A percentile compares a stretch with the other conserved stretches of the same genome.
These are phyloP conservation scores for Boletus speciosus DNA, from an alignment of 768 basidiomycete species.

Conservation along the genomic window DNA sequence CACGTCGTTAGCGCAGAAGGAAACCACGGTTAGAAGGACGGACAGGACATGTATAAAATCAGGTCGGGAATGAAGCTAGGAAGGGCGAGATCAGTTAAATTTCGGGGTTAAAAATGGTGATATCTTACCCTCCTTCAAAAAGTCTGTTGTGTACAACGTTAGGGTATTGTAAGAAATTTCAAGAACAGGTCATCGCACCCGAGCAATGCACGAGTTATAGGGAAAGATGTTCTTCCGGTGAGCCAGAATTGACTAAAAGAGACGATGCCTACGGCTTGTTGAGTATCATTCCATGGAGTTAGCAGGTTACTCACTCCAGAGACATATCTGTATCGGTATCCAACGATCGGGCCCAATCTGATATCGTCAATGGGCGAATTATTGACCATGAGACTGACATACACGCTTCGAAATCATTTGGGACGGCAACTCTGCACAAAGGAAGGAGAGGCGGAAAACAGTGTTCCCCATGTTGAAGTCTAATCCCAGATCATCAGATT, in stretches of 20 bases:
- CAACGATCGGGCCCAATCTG: slow-evolving; percentile 61
- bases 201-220: slow-evolving; percentile 46
- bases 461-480: slow-evolving; percentile 58
- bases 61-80: slow-evolving; percentile 54
- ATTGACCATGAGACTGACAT: slow-evolving; percentile 6
- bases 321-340: slow-evolving; percentile 58
- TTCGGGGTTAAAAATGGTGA: not conserved
- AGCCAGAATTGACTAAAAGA: slow-evolving; percentile 55
- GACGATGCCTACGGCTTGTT: slow-evolving; percentile 33
- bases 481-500: slow-evolving; percentile 11
- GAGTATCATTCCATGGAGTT: not conserved
- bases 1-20: not conserved
- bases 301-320: slow-evolving; percentile 38
- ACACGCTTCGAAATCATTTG: slow-evolving; percentile 60
- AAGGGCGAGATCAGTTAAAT: not conserved
- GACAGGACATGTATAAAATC: slow-evolving; percentile 60
- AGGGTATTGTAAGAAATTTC: not conserved
- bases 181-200: slow-evolving; percentile 28
- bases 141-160: slow-evolving; percentile 21
- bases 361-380: not conserved
- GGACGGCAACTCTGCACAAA: slow-evolving; percentile 58
- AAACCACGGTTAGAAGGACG: slow-evolving; percentile 10
- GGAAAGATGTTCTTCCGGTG: slow-evolving; percentile 48
- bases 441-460: slow-evolving; percentile 48
- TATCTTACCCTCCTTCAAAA: slow-evolving; percentile 45